Conservation (phyloP, 345 rosid species). For the Passiflora organensis region DNA sequence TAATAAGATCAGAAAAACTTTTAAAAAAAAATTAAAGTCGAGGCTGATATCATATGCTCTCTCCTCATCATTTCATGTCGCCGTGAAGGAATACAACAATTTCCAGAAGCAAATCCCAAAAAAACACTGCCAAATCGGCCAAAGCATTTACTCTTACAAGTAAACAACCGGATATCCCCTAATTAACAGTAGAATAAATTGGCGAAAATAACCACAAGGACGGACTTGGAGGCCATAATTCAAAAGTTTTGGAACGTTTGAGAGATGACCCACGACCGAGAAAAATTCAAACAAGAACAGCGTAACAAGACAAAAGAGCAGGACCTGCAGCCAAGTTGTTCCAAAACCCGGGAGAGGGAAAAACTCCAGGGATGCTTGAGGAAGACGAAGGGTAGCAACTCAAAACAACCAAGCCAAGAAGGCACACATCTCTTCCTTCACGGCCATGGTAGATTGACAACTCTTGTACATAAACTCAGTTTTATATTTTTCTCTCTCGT, state of each 20-base stretch:
- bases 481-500: neutral
- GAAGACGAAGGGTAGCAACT: slow-evolving; percentile 18
- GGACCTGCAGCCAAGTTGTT: too few relatives aligned
- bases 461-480: slow-evolving; percentile 6
- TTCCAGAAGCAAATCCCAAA: too few relatives aligned
- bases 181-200: too few relatives aligned
- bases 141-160: too few relatives aligned
- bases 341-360: slow-evolving; percentile 25
- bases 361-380: slow-evolving; percentile 12
- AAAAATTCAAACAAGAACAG: neutral
- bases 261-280: slow-evolving; percentile 9
- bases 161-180: too few relatives aligned
- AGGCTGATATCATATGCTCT: neutral
- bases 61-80: too few relatives aligned
- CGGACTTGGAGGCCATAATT: neutral
- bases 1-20: neutral
- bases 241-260: slow-evolving; percentile 3
- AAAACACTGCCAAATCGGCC: too few relatives aligned
- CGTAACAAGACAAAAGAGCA: neutral
- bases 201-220: neutral
- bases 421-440: slow-evolving; percentile 18
- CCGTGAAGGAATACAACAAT: too few relatives aligned
- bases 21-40: neutral
- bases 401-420: slow-evolving; percentile 26
- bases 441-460: slow-evolving; percentile 11